phyloP scores from a whole-genome alignment of 495 filamentous ascomycete genomes.

The Penicillium salamii region DNA sequence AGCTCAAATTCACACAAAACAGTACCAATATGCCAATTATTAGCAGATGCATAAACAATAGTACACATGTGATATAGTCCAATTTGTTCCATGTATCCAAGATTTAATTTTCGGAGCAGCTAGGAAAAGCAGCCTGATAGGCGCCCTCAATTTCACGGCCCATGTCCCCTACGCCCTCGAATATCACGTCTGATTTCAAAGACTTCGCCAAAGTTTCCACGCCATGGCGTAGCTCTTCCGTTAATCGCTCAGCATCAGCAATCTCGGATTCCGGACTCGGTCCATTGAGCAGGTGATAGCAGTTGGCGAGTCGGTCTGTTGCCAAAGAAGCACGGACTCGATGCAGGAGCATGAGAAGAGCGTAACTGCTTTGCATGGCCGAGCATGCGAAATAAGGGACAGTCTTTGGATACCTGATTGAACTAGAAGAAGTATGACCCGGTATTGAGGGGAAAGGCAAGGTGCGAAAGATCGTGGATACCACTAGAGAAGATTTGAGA shows the following conservation, averaged over 20 bases:
- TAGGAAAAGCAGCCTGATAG: constrained; percentile 18
- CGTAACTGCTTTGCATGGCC: constrained; percentile 52
- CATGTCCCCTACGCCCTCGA: constrained; percentile 23
- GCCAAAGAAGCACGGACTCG: constrained; percentile 28
- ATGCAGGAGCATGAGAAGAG: constrained; percentile 44
- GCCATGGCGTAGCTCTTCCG: constrained; percentile 42
- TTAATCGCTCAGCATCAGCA: constrained; percentile 34
- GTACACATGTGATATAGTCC: too few relatives aligned
- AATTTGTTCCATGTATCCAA: too few relatives aligned
- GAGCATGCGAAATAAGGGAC: constrained; percentile 52
- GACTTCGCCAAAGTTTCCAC: constrained; percentile 35
- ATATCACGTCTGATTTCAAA: constrained; percentile 28
- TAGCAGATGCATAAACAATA: too few relatives aligned
- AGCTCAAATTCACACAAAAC: too few relatives aligned
- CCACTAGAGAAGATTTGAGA: constrained; percentile 40
- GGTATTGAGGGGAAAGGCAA: constrained; percentile 36
- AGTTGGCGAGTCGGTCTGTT: constrained; percentile 12
- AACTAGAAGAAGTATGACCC: neutral
- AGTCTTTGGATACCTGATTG: constrained; percentile 33
- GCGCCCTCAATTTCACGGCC: constrained; percentile 20
- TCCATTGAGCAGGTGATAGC: constrained; percentile 20
- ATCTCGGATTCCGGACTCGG: constrained; percentile 28
- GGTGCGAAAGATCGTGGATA: constrained; percentile 38
- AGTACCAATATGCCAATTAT: too few relatives aligned
- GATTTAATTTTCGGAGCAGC: constrained; percentile 4